Base-by-base conservation (phyloP, 2,329 filamentous ascomycete species). In the Lasiodiplodia theobromae region DNA sequence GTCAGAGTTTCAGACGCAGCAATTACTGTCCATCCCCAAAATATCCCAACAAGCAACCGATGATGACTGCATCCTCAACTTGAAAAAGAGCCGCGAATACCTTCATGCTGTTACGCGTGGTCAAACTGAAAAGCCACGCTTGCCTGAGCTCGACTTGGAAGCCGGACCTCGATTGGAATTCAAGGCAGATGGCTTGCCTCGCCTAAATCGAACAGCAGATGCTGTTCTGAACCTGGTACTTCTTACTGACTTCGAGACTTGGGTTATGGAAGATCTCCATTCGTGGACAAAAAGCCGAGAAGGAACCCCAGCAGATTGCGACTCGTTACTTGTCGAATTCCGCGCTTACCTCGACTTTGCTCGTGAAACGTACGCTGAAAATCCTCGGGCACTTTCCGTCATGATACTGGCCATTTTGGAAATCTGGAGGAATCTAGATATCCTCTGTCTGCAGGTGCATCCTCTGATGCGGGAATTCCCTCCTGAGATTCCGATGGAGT, bases 371-470 rank as follows among this genome's bases (percentile, higher is more conserved):
- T 88, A 88, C 54, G 2, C 66, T 0, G 69, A 63, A 0, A 80
- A 82, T 2, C 84, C 88, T 0, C 82, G 86, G 69, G 77, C 76
- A 0, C 72, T 79, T 0, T 91, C 89, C 0, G 70, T 83, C 5
- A 88, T 89, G 84, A 68, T 88, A 3, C 79, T 91, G 0, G 86
- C 84, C 0, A 71, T 86, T 0, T 71, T 88, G 2, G 87, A 90
- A 67, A 74, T 91, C 0, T 91, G 88, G 89, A 73, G 87, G 7
- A 85, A 85, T 0, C 82, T 84, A 34, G 88, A 91, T 70, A 84
- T 78, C 63, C 78, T 79, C 2, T 83, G 84, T 0, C 76, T 80
- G 1, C 14, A 68, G 1, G 67, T 76, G 0, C 77, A 81, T n/a
- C 77, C 81, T 0, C 69, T 87, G 4, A 72, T 90, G 0, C 7